phyloP scores from a whole-genome alignment of 202 grass and related monocot genomes.

The Dendrocalamus latiflorus region DNA sequence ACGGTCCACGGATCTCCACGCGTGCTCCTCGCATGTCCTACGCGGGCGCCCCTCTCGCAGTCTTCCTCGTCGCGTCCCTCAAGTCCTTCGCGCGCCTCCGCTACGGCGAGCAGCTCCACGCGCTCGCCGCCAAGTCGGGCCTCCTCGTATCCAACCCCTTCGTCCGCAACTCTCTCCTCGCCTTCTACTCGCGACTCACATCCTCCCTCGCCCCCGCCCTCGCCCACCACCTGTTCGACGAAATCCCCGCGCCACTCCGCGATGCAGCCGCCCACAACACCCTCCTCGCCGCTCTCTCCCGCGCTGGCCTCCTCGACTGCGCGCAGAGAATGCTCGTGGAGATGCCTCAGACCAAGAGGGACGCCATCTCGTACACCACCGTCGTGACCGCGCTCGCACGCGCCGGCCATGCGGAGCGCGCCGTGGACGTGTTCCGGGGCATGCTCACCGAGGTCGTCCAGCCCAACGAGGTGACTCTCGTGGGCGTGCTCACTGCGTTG shows the following conservation, averaged over 20 bases:
- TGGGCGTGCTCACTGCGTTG: constrained; percentile 17
- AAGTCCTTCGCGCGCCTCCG: no score
- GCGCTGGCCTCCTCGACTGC: constrained; percentile 18
- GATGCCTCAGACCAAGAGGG: constrained; percentile 28
- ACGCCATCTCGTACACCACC: constrained; percentile 53
- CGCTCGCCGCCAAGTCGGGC: no score
- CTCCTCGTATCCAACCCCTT: no score
- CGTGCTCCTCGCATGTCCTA: no score
- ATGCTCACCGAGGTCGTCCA: constrained; percentile 31
- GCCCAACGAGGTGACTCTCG: constrained; percentile 52
- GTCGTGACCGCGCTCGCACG: constrained; percentile 37
- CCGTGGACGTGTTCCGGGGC: constrained; percentile 34
- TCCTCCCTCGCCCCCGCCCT: neutral
- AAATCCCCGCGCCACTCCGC: neutral
- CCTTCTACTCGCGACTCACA: no score
- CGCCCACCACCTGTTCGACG: constrained; percentile 42
- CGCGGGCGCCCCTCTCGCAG: no score
- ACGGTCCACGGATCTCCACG: no score
- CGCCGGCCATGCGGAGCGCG: neutral
- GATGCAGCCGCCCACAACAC: constrained; percentile 41
- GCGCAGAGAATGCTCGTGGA: constrained; percentile 30
- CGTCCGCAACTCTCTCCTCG: no score
- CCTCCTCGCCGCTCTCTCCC: constrained; percentile 25
- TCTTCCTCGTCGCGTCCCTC: no score
- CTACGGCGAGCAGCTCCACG: no score